Conservation (phyloP, 2,329 filamentous ascomycete species). For the Hypoxylon rubiginosum region DNA sequence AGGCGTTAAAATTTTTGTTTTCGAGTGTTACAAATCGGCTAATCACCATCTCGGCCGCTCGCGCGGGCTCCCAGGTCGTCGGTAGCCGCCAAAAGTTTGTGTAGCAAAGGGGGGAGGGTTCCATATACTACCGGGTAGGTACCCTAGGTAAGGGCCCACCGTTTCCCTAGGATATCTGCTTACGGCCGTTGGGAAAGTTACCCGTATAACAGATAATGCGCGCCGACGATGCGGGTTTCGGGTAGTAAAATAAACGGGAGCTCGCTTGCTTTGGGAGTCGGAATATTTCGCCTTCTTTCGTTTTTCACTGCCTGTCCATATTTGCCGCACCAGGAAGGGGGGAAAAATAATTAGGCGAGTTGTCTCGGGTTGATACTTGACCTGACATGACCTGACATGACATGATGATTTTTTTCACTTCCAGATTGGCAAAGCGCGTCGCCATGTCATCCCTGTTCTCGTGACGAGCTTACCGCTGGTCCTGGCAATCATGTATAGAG, state of each 20-base stretch:
- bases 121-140: no score
- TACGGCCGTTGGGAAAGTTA: slow-evolving; percentile 39
- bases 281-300: slow-evolving; percentile 21
- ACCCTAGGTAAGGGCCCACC: not conserved
- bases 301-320: slow-evolving; percentile 7
- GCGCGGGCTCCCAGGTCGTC: slow-evolving; percentile 31
- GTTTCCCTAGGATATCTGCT: slow-evolving; percentile 9
- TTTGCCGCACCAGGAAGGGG: slow-evolving; percentile 27
- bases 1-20: not conserved
- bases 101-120: not conserved
- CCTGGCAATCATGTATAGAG: not conserved
- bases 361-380: slow-evolving; percentile 48
- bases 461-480: slow-evolving; percentile 15
- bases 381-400: slow-evolving; percentile 36
- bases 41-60: slow-evolving; percentile 26
- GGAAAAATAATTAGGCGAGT: slow-evolving; percentile 46
- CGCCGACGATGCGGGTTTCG: slow-evolving; percentile 13
- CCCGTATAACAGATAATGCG: not conserved
- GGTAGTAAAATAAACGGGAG: slow-evolving; percentile 7
- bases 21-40: slow-evolving; percentile 21
- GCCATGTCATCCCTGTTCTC: slow-evolving; percentile 24
- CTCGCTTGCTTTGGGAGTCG: slow-evolving; percentile 37
- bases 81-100: slow-evolving; percentile 32
- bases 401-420: slow-evolving; percentile 17
- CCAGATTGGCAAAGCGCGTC: slow-evolving; percentile 2